phyloP scores from a whole-genome alignment of 2,329 filamentous ascomycete genomes.

The Venturia pyrina region DNA sequence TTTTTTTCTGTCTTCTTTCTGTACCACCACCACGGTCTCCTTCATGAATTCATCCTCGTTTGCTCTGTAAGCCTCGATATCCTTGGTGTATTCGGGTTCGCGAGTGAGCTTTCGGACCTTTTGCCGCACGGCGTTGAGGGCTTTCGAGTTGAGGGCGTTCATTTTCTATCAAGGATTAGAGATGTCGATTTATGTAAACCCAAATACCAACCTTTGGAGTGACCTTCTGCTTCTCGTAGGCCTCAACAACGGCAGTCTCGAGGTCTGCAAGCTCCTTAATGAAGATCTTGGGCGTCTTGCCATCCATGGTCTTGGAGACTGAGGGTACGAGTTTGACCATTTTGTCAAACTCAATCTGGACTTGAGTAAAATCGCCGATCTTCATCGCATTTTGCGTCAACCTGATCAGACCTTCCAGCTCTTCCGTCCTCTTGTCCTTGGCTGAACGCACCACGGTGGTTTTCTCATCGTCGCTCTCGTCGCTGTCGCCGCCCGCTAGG shows the following conservation, averaged over 20 bases:
- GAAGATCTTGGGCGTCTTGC: conserved; percentile 79
- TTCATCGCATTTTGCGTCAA: conserved; percentile 94
- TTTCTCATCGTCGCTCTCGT: conserved; percentile 73
- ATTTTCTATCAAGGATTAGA: conserved; percentile 54
- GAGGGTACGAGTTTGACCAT: conserved; percentile 40
- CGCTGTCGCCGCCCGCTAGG: conserved; percentile 23
- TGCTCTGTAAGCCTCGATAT: conserved; percentile 78
- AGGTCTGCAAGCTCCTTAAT: conserved; percentile 88
- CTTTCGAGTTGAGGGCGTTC: conserved; percentile 90
- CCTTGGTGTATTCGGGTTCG: conserved; percentile 60
- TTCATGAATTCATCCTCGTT: conserved; percentile 84
- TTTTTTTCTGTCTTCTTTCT: conserved; percentile 42
- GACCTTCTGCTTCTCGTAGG: conserved; percentile 90
- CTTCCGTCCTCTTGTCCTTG: conserved; percentile 94
- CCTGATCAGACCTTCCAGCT: conserved; percentile 81
- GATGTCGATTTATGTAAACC: neutral
- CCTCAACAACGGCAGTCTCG: conserved; percentile 90
- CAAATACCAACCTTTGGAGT: conserved; percentile 50
- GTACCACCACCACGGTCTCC: conserved; percentile 67
- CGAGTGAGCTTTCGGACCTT: conserved; percentile 99
- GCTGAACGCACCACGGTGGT: conserved; percentile 88
- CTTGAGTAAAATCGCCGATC: conserved; percentile 59
- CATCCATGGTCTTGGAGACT: conserved; percentile 47
- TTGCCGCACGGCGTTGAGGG: conserved; percentile 94
- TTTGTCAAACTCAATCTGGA: conserved; percentile 43